Evolutionary conservation across 768 basidiomycete species (phyloP).

Genomic region (Gautieria morchelliformis): DNA sequence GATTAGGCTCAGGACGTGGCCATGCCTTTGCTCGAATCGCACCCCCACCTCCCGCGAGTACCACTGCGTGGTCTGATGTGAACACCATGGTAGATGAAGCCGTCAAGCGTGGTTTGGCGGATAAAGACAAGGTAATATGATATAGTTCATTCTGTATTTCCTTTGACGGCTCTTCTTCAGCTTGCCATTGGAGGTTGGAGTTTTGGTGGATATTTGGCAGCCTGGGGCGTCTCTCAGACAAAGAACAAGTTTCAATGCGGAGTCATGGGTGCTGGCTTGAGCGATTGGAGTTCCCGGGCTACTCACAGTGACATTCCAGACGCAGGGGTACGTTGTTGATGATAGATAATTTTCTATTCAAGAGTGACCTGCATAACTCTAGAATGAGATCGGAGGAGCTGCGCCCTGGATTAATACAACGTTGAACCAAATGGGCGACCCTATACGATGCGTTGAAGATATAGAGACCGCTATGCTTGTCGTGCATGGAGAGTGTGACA

Average conservation of each 20-base stretch:
- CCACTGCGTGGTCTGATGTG: conserved; percentile 9
- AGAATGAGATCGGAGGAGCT: conserved; percentile 3
- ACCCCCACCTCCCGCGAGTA: background rate
- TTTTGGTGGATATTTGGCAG: conserved; percentile 10
- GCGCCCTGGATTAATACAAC: conserved; percentile 4
- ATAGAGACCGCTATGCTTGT: conserved; percentile 10
- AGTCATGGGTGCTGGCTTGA: conserved; percentile 8
- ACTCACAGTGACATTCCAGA: conserved; percentile 1
- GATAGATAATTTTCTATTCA: conserved; percentile 5
- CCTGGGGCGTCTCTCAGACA: conserved; percentile 11
- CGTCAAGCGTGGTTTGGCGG: conserved; percentile 6
- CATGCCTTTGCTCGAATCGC: conserved; percentile 1
- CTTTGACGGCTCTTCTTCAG: background rate
- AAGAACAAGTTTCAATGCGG: conserved; percentile 10
- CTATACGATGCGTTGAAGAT: conserved; percentile 7
- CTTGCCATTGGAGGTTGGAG: conserved; percentile 11
- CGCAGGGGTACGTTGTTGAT: conserved; percentile 7
- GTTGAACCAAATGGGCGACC: background rate
- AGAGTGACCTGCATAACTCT: background rate
- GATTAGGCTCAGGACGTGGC: conserved; percentile 9
- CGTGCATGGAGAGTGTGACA: conserved; percentile 10
- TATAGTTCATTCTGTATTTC: background rate
- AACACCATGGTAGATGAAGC: conserved; percentile 9
- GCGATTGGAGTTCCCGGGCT: conserved; percentile 8
- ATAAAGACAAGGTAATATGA: background rate